Percentiles rank a stretch among this genome's conserved stretches.
phyloP scores from a whole-genome alignment of 2,329 filamentous ascomycete species.

The Biscogniauxia mediterranea region DNA sequence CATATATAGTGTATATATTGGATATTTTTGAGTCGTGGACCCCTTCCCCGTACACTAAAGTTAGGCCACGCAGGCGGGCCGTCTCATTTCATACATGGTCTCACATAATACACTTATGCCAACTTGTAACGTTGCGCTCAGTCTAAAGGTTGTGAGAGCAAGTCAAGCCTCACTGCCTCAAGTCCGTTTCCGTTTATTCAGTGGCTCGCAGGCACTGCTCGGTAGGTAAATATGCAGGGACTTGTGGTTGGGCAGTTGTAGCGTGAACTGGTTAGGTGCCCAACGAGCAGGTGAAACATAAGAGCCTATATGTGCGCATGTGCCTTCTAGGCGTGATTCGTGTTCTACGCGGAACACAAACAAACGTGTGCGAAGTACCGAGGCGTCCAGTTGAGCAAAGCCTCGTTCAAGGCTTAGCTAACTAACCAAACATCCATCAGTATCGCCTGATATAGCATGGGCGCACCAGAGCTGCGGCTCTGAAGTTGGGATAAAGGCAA shows the following conservation, averaged over 20 bases:
- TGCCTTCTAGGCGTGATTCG: not conserved
- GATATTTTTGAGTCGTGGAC: not conserved
- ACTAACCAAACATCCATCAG: not conserved
- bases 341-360: not conserved
- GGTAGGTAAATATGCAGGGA: not conserved
- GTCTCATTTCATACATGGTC: not conserved
- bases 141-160: not conserved
- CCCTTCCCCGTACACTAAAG: not conserved
- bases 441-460: not conserved
- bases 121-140: not conserved
- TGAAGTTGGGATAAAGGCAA: not conserved
- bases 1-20: no score
- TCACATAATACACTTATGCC: not conserved
- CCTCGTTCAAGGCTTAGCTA: not conserved
- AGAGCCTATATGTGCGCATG: not conserved
- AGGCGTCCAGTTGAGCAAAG: not conserved
- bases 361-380: not conserved
- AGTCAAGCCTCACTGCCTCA: not conserved
- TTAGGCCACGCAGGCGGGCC: not conserved
- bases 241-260: not conserved
- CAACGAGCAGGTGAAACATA: not conserved
- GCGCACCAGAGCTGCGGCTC: not conserved
- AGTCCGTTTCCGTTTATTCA: not conserved
- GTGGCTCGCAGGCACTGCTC: not conserved
- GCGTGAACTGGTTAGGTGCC: not conserved